phyloP scores from a whole-genome alignment of 495 filamentous ascomycete species.

The Podospora australis region DNA sequence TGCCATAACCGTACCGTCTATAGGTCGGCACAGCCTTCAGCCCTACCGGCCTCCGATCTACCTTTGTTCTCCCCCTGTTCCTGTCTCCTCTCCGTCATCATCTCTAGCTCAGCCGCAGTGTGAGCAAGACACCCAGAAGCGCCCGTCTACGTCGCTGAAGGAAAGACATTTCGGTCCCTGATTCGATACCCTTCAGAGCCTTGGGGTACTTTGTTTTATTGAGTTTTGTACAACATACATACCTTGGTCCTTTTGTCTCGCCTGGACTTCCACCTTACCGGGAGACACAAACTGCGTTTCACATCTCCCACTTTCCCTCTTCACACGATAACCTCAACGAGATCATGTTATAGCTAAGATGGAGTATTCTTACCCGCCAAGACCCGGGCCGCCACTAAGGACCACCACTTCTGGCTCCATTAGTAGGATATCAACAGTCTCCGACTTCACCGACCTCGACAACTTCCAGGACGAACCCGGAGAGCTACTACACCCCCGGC shows the following conservation, averaged over 20 bases:
- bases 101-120: neutral
- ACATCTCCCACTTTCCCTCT: neutral
- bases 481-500: conserved; percentile 27
- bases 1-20: no score
- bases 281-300: no score
- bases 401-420: conserved; percentile 28
- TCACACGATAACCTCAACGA: no score
- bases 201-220: no score
- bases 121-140: no score
- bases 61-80: neutral
- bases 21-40: conserved; percentile 6
- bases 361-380: conserved; percentile 14
- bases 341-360: conserved; percentile 20
- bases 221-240: no score
- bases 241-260: no score
- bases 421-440: conserved; percentile 39
- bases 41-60: conserved; percentile 12
- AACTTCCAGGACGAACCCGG: conserved; percentile 19
- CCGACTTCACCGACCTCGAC: conserved; percentile 30
- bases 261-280: no score
- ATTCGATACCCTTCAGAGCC: no score
- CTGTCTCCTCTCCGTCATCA: neutral
- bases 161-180: no score
- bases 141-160: no score
- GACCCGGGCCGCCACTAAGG: conserved; percentile 18